Evolutionary conservation across 1,284 basidiomycete genomes (phyloP), one percentile per base, ranked within the genome.

Genomic region (Mycena citricolor): DNA sequence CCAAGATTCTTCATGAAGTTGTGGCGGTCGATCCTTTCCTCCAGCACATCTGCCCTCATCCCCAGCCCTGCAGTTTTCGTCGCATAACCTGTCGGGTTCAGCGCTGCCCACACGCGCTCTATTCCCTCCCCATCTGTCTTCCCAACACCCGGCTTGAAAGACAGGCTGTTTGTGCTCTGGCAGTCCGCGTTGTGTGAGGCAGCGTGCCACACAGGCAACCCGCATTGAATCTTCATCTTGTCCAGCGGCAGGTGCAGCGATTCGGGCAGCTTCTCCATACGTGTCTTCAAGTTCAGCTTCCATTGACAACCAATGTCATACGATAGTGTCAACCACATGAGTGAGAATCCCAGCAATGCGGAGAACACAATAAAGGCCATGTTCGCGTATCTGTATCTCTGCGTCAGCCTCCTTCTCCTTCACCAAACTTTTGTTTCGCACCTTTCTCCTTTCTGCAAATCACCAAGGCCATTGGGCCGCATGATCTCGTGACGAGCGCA

Each of bases 101-200:
- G 39, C 4, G 50, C 30, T 1, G 58, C 33, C 61, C 61, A 63
- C 3, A 42, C 32, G 2, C 51, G 17, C 38, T 61, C 58, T 5
- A 60, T 53, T 1, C 54, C 59, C 42, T 63, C 60, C 0, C 58
- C 58, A 32, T 59, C 52, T 5, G 56, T 60, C n/a, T 51, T 28
- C 6, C 54, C 59, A 12, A 44, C 52, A 4, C 57, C 58, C 4
- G 8, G 32, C 4, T 33, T 39, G 36, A 44, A 56, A 19, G 55
- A 54, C 5, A 61, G 45, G 2, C 54, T 51, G 23, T 48, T 54
- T 8, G 32, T 20, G 12, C 31, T 37, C 19, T 56, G 57, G 36
- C 60, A 62, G 3, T 35, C 19, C 7, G 42, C 32, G 5, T 52
- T 47, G 34, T 62, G 61, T 3, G 44, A 51, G 11, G 42, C 51